Conservation (phyloP, 495 filamentous ascomycete species). For the Clavariopsis aquatica region DNA sequence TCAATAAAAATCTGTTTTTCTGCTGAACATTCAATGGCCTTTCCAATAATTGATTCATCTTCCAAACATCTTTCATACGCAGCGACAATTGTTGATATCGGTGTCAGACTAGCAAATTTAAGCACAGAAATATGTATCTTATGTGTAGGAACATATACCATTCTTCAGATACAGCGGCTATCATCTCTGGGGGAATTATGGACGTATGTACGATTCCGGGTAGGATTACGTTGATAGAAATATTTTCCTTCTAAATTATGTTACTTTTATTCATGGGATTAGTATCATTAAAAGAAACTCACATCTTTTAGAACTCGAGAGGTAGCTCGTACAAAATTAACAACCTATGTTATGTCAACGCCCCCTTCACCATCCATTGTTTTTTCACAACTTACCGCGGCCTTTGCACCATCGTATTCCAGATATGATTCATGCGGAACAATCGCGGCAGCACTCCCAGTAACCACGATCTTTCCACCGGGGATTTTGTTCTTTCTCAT, state of each 20-base stretch:
- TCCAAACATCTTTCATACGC: constrained; percentile 45
- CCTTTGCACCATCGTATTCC: constrained; percentile 49
- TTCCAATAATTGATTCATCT: constrained; percentile 38
- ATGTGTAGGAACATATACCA: neutral
- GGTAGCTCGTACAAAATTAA: constrained; percentile 45
- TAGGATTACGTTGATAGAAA: constrained; percentile 42
- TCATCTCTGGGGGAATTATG: constrained; percentile 46
- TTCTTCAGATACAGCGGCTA: constrained; percentile 43
- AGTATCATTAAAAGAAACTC: neutral
- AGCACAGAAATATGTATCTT: neutral
- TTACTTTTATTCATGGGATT: constrained; percentile 9
- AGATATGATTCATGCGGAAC: constrained; percentile 46
- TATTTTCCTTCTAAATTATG: constrained; percentile 44
- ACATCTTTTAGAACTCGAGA: constrained; percentile 43
- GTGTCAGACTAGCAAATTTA: constrained; percentile 38
- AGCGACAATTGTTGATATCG: constrained; percentile 42
- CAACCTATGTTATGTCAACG: constrained; percentile 21
- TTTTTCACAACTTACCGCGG: constrained; percentile 39
- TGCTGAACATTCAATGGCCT: constrained; percentile 46
- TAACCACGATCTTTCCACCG: constrained; percentile 46
- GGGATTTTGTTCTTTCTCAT: constrained; percentile 48
- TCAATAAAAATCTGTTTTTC: constrained; percentile 42
- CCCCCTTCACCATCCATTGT: neutral
- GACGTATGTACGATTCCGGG: constrained; percentile 46
- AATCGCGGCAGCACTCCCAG: constrained; percentile 43